Percentiles rank a stretch among this genome's conserved stretches.
Conservation (phyloP, 2,329 filamentous ascomycete species). For the Aspergillus novoparasiticus region DNA sequence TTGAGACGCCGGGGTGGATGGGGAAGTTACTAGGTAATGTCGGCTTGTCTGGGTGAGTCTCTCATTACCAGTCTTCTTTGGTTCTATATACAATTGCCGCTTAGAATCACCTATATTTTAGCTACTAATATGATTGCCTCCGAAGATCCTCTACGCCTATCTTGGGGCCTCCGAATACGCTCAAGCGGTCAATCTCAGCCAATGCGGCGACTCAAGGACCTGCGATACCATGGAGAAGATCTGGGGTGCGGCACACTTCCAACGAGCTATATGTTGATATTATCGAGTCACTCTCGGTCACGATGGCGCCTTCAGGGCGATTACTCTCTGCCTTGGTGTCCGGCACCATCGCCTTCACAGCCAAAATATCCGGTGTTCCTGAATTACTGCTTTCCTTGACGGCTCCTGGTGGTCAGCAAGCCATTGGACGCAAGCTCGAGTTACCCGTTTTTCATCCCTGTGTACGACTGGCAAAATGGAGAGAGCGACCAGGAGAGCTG, state of each 20-base stretch:
- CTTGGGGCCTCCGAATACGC: conserved; percentile 40
- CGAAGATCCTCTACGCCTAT: conserved; percentile 43
- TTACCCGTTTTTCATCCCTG: conserved; percentile 96
- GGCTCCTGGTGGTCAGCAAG: conserved; percentile 78
- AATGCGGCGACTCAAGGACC: conserved; percentile 42
- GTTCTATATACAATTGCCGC: neutral
- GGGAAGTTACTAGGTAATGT: conserved; percentile 88
- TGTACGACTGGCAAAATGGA: conserved; percentile 87
- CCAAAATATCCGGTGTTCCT: conserved; percentile 91
- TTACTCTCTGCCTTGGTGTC: conserved; percentile 84
- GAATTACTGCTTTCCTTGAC: conserved; percentile 82
- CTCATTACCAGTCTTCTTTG: no score
- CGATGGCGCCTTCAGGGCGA: conserved; percentile 84
- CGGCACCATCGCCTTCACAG: conserved; percentile 91
- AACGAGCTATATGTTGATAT: conserved; percentile 98
- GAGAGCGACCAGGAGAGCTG: conserved; percentile 83
- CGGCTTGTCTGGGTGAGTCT: conserved; percentile 70
- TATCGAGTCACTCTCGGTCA: conserved; percentile 85
- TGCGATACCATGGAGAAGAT: conserved; percentile 82
- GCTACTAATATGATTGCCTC: neutral
- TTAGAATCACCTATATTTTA: neutral
- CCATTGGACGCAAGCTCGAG: conserved; percentile 73
- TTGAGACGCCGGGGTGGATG: conserved; percentile 88
- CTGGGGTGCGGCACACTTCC: conserved; percentile 91
- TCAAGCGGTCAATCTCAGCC: conserved; percentile 44